Conservation (phyloP, 1,284 basidiomycete genomes). For the Porogramme epimiltina region DNA sequence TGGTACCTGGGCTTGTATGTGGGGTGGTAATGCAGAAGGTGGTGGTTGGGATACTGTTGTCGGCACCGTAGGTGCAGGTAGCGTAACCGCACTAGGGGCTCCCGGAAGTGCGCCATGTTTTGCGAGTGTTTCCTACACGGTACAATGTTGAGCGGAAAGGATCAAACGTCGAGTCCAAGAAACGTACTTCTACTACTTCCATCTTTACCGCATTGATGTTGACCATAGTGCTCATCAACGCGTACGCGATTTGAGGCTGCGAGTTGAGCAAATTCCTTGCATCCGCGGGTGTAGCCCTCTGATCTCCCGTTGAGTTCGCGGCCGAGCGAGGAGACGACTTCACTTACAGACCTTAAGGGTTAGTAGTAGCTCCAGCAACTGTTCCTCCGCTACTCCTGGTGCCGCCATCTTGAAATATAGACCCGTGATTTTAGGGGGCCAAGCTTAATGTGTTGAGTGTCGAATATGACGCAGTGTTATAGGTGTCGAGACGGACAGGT, state of each 20-base stretch:
- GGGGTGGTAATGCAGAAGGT: constrained; percentile 36
- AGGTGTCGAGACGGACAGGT: no score
- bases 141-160: not conserved
- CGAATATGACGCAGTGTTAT: no score
- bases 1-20: constrained; percentile 37
- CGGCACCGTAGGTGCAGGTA: constrained; percentile 20
- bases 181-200: constrained; percentile 67
- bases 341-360: constrained; percentile 60
- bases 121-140: constrained; percentile 24
- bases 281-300: constrained; percentile 76
- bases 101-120: constrained; percentile 23
- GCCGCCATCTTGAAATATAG: constrained; percentile 20
- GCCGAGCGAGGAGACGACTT: not conserved
- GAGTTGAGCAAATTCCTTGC: constrained; percentile 67
- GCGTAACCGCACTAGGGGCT: constrained; percentile 23
- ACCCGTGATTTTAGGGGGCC: no score
- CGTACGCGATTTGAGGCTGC: constrained; percentile 76
- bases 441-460: no score
- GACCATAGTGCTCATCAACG: constrained; percentile 73
- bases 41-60: constrained; percentile 22
- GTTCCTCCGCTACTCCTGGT: constrained; percentile 47
- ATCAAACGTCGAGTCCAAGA: not conserved
- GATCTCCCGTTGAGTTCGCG: constrained; percentile 1
- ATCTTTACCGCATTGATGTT: constrained; percentile 72
- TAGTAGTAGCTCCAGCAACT: constrained; percentile 66